Percentiles rank a stretch among this genome's conserved stretches.
phyloP scores from a whole-genome alignment of 345 rosid species.

The Hibiscus trionum region DNA sequence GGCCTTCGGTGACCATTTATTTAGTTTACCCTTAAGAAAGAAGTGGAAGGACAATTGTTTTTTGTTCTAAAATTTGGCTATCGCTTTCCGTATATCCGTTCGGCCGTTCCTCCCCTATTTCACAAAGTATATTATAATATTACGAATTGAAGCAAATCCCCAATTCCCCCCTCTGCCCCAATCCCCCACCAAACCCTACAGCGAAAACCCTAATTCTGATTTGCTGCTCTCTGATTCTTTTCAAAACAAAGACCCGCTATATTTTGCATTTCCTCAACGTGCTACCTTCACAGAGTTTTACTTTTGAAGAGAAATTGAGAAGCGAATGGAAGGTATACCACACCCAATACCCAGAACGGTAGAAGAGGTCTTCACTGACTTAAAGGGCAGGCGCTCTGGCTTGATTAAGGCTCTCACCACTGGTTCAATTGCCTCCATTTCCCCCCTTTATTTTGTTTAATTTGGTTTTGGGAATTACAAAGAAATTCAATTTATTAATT shows the following conservation, averaged over 20 bases:
- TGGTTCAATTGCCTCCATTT: conserved; percentile 27
- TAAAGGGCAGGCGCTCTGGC: conserved; percentile 85
- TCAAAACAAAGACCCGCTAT: neutral
- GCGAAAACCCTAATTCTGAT: neutral
- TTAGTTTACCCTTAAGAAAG: too few relatives aligned
- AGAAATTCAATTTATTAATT: neutral
- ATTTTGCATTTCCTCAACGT: neutral
- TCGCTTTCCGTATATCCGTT: too few relatives aligned
- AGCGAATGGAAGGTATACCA: conserved; percentile 51
- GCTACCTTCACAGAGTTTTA: neutral
- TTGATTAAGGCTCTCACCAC: conserved; percentile 80
- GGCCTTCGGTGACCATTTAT: too few relatives aligned
- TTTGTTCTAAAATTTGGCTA: too few relatives aligned
- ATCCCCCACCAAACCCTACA: neutral
- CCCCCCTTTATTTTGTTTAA: neutral
- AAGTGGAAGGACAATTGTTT: too few relatives aligned
- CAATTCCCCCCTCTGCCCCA: neutral
- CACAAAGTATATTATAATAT: too few relatives aligned
- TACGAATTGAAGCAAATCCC: neutral
- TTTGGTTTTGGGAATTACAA: neutral
- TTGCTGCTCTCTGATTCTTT: neutral
- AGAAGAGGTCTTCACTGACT: conserved; percentile 87
- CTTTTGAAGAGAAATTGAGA: neutral
- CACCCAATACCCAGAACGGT: conserved; percentile 79
- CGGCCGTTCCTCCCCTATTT: too few relatives aligned